Evolutionary conservation across 805 yeast genomes (phyloP), one percentile per base, ranked within the genome.

Genomic region (Yueomyces sp.): DNA sequence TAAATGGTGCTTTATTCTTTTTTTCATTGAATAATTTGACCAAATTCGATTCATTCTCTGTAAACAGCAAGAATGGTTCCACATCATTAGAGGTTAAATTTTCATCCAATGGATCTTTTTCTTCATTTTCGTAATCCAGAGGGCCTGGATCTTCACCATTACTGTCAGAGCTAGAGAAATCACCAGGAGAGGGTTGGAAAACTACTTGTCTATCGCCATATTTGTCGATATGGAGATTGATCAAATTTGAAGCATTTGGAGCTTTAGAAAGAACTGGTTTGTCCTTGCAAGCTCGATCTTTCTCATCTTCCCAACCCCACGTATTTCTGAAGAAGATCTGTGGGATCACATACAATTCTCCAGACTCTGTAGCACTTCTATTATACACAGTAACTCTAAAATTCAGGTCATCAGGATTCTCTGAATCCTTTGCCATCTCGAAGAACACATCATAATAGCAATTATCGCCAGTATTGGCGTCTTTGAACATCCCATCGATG

Each of bases 341-440:
- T 7, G 96, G 96, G 47, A 84, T 63, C 39, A 88, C 73, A 62
- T 86, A 94, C 47, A 87, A 67, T 2, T 95, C 94, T n/a, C 95
- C 95, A 4, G 92, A 72, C 44, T 82, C 77, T 28, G 40, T 39
- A 44, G 75, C 76, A 36, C 92, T 79, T 50, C 95, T 70, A 60
- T 87, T 87, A 60, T 82, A 82, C 38, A 95, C 95, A 8, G 95
- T 87, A 50, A 87, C 72, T 56, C 95, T 69, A 66, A 88, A 86
- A 59, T 74, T 73, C 50, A 87, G 59, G 52, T 84, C 94, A 52
- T 86, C 87, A 2, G 84, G 82, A 52, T 83, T 83, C 30, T 79
- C 79, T 42, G 77, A 85, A 48, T 77, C 81, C 60, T 88, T 87
- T 42, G 95, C 95, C 80, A 82, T 77, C 64, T 87, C 96, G 54